These are phyloP conservation scores for Musa itinerans DNA, from an alignment of 176 grass and related monocot genomes.

Conservation along the genomic window DNA sequence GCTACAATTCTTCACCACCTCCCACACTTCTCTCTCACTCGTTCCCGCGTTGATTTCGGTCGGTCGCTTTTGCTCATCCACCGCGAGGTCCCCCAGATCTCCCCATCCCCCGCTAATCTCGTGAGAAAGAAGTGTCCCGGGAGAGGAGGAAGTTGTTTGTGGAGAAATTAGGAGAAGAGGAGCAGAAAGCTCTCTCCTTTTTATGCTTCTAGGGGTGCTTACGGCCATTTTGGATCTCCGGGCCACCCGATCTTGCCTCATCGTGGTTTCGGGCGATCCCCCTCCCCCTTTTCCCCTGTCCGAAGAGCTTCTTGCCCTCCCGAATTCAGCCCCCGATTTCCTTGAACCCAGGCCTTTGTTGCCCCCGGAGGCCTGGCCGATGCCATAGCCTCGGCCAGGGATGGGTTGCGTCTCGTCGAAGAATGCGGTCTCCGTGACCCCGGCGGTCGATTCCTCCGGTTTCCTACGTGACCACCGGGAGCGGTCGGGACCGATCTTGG, in stretches of 20 bases:
- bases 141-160: background rate
- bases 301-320: background rate
- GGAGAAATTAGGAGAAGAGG: background rate
- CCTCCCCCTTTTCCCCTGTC: no score
- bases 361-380: background rate
- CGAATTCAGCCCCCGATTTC: background rate
- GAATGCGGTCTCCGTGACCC: conserved; percentile 60
- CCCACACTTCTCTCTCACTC: background rate
- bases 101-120: conserved; percentile 10
- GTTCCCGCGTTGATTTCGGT: conserved; percentile 30
- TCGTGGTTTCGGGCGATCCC: background rate
- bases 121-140: background rate
- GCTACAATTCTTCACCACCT: background rate
- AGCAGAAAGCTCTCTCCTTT: background rate
- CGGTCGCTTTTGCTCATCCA: background rate
- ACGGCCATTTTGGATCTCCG: background rate
- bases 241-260: background rate
- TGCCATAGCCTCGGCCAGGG: background rate
- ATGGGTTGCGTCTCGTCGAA: conserved; percentile 95
- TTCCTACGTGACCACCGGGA: conserved; percentile 12
- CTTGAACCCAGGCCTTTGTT: conserved; percentile 2
- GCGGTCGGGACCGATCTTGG: background rate
- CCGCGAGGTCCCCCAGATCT: background rate
- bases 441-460: conserved; percentile 45
- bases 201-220: background rate